phyloP scores from a whole-genome alignment of 2,329 filamentous ascomycete species.

The Colletotrichum sp. region DNA sequence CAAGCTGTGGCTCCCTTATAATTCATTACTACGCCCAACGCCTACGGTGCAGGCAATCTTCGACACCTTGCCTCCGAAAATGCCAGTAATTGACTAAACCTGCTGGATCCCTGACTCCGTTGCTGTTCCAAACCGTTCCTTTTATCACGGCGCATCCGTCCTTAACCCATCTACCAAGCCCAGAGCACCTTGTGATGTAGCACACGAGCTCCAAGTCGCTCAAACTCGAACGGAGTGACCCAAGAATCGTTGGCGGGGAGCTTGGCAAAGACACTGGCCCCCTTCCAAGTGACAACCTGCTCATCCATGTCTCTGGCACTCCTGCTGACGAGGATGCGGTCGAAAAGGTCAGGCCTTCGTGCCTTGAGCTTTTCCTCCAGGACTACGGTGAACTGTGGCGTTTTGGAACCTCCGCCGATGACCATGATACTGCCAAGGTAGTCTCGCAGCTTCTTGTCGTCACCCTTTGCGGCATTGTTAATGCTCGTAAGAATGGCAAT shows the following conservation, averaged over 20 bases:
- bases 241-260: conserved; percentile 93
- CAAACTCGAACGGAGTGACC: conserved; percentile 88
- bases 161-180: conserved; percentile 51
- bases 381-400: conserved; percentile 78
- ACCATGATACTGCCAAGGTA: conserved; percentile 91
- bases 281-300: conserved; percentile 98
- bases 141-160: not conserved
- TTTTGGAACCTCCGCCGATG: conserved; percentile 83
- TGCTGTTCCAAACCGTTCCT: conserved; percentile 3
- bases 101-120: conserved; percentile 13
- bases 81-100: not conserved
- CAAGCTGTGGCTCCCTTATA: not conserved
- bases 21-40: conserved; percentile 11
- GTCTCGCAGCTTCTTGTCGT: conserved; percentile 92
- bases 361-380: conserved; percentile 83
- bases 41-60: not conserved
- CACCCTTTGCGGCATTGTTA: conserved; percentile 81
- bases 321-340: conserved; percentile 66
- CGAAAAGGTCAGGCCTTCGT: conserved; percentile 63
- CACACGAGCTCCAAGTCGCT: conserved; percentile 80
- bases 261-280: conserved; percentile 94
- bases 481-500: conserved; percentile 90
- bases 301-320: conserved; percentile 94
- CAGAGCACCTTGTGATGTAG: conserved; percentile 82
- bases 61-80: conserved; percentile 1